These are phyloP conservation scores for Paspalum vaginatum DNA, from an alignment of 176 grass and related monocot species.

Conservation along the genomic window DNA sequence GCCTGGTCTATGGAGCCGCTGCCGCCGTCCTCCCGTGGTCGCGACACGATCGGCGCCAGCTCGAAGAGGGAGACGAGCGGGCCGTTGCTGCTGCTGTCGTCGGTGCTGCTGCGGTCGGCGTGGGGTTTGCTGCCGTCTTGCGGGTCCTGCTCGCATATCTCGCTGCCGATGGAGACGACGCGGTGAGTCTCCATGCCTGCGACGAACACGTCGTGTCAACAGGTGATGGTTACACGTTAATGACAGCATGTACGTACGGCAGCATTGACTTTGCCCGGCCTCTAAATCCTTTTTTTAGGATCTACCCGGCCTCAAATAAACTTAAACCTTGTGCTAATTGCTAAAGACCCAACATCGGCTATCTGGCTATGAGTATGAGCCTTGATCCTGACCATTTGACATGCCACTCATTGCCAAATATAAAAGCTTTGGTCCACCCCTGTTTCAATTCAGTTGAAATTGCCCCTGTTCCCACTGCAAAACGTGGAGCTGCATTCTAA, in stretches of 20 bases:
- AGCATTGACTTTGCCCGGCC: not conserved
- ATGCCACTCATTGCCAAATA: not conserved
- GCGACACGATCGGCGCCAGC: conserved; percentile 35
- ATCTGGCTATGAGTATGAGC: not conserved
- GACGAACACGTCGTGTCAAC: not conserved
- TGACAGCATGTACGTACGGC: not conserved
- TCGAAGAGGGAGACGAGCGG: conserved; percentile 52
- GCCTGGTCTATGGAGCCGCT: not conserved
- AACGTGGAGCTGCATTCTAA: not conserved
- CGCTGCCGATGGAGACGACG: conserved; percentile 53
- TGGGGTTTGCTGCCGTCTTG: not conserved
- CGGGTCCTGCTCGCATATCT: conserved; percentile 58
- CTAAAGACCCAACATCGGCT: not conserved
- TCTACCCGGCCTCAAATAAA: not conserved
- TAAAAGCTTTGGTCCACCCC: not conserved
- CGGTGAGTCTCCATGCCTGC: conserved; percentile 40
- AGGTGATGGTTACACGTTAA: not conserved
- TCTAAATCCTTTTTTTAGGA: too few species aligned
- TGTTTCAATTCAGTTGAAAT: not conserved
- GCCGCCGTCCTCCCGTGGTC: not conserved
- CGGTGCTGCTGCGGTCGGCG: not conserved
- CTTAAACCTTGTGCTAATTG: not conserved
- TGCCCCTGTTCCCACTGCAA: not conserved
- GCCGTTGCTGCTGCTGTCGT: not conserved
- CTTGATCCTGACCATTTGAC: not conserved